Evolutionary conservation across 768 basidiomycete species (phyloP).

Genomic region (Termitomyces sp.): DNA sequence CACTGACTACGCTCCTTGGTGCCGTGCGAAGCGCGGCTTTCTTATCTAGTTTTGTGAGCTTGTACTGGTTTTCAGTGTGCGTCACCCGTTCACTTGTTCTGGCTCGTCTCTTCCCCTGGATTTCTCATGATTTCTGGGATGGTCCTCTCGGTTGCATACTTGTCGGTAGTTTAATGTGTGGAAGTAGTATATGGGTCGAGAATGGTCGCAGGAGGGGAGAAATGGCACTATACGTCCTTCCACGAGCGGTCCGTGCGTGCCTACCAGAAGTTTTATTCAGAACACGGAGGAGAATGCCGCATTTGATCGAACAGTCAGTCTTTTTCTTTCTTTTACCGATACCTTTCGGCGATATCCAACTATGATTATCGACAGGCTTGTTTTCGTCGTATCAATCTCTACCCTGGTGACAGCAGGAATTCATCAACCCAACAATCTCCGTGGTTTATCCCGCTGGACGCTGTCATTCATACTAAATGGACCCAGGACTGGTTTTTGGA

Average conservation of each 20-base stretch:
- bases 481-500: conserved; percentile 50
- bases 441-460: conserved; percentile 73
- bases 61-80: conserved; percentile 70
- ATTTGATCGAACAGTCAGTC: conserved; percentile 51
- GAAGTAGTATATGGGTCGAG: conserved; percentile 76
- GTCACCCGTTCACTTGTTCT: conserved; percentile 59
- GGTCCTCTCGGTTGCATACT: conserved; percentile 67
- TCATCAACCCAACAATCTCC: conserved; percentile 58
- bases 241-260: conserved; percentile 59
- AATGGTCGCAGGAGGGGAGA: conserved; percentile 67
- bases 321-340: neutral
- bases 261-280: conserved; percentile 52
- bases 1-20: conserved; percentile 39
- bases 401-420: conserved; percentile 58
- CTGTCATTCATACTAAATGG: conserved; percentile 63
- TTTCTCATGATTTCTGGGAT: conserved; percentile 80
- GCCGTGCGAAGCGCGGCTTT: conserved; percentile 66
- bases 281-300: conserved; percentile 34
- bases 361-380: conserved; percentile 32
- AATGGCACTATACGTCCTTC: conserved; percentile 76
- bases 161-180: conserved; percentile 64
- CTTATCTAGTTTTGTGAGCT: conserved; percentile 65
- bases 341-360: neutral
- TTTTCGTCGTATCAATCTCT: conserved; percentile 61
- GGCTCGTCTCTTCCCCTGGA: conserved; percentile 55